A percentile compares a stretch with the other conserved stretches of the same genome.
These are phyloP conservation scores for Kwoniella sp. DNA, from an alignment of 768 basidiomycete genomes.

Conservation along the genomic window DNA sequence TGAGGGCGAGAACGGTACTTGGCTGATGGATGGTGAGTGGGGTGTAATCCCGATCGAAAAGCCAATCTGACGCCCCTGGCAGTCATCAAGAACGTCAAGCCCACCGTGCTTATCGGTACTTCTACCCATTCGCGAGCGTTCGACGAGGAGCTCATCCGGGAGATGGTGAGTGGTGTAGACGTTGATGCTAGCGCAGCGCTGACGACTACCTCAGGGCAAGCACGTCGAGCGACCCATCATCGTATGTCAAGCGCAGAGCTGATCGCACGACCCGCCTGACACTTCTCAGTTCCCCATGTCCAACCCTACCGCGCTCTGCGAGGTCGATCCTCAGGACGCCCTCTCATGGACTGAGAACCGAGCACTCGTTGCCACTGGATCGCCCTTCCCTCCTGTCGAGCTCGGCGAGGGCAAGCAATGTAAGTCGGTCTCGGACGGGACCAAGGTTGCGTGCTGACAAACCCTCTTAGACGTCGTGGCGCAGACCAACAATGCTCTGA, in stretches of 20 bases:
- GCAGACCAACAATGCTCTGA: slow-evolving; percentile 53
- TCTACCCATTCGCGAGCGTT: slow-evolving; percentile 71
- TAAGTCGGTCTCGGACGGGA: slow-evolving; percentile 12
- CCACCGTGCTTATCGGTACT: slow-evolving; percentile 79
- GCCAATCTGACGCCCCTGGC: slow-evolving; percentile 54
- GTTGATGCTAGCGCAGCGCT: slow-evolving; percentile 28
- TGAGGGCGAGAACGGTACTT: slow-evolving; percentile 37
- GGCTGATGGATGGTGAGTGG: slow-evolving; percentile 55
- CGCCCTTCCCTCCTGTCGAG: slow-evolving; percentile 71
- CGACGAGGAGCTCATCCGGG: slow-evolving; percentile 45
- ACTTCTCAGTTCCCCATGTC: slow-evolving; percentile 55
- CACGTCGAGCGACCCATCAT: slow-evolving; percentile 72
- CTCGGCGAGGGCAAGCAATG: slow-evolving; percentile 64
- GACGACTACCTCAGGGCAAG: slow-evolving; percentile 40
- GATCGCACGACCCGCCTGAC: neutral
- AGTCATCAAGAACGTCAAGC: slow-evolving; percentile 67
- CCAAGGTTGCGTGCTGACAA: neutral
- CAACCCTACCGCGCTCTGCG: slow-evolving; percentile 73
- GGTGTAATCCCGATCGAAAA: neutral
- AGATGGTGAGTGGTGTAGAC: slow-evolving; percentile 53
- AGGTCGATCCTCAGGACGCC: slow-evolving; percentile 52
- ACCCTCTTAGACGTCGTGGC: slow-evolving; percentile 28
- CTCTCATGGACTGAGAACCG: slow-evolving; percentile 67
- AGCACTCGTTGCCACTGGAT: slow-evolving; percentile 77
- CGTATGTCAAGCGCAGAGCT: slow-evolving; percentile 24